A percentile compares a stretch with the other conserved stretches of the same genome.
Conservation (phyloP, 768 basidiomycete species). For the Mycena crocata region DNA sequence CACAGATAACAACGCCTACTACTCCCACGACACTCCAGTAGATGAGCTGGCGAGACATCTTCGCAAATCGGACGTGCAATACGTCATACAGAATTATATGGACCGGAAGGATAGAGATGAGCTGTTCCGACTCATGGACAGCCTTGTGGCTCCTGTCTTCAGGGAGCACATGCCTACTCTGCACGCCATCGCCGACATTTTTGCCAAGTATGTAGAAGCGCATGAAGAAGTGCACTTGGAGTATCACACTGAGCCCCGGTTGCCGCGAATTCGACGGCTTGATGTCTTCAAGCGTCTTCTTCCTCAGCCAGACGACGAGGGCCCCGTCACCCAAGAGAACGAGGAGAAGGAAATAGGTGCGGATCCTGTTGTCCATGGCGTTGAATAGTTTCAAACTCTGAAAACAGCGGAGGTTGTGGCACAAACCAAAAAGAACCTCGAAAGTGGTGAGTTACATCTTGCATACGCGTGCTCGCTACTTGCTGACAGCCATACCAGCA, state of each 20-base stretch:
- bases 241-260: slow-evolving; percentile 23
- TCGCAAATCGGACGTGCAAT: slow-evolving; percentile 26
- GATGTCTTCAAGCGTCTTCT: slow-evolving; percentile 31
- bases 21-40: slow-evolving; percentile 26
- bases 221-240: slow-evolving; percentile 27
- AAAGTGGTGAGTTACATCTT: slow-evolving; percentile 12
- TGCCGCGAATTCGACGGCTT: slow-evolving; percentile 29
- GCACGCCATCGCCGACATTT: slow-evolving; percentile 29
- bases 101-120: slow-evolving; percentile 11
- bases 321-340: background rate
- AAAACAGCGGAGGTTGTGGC: slow-evolving; percentile 8
- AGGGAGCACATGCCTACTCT: slow-evolving; percentile 29
- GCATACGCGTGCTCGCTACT: background rate
- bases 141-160: slow-evolving; percentile 24
- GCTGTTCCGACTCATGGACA: slow-evolving; percentile 25
- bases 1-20: slow-evolving; percentile 32
- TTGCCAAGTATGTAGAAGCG: slow-evolving; percentile 33
- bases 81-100: slow-evolving; percentile 23
- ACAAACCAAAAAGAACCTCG: slow-evolving; percentile 5
- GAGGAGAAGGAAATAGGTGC: slow-evolving; percentile 15
- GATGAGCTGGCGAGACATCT: slow-evolving; percentile 29
- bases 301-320: slow-evolving; percentile 22
- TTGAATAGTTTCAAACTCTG: background rate
- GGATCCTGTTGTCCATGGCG: background rate
- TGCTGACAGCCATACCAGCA: slow-evolving; percentile 10